Conservation (phyloP, 805 yeast species). For the Candida patagonica region DNA sequence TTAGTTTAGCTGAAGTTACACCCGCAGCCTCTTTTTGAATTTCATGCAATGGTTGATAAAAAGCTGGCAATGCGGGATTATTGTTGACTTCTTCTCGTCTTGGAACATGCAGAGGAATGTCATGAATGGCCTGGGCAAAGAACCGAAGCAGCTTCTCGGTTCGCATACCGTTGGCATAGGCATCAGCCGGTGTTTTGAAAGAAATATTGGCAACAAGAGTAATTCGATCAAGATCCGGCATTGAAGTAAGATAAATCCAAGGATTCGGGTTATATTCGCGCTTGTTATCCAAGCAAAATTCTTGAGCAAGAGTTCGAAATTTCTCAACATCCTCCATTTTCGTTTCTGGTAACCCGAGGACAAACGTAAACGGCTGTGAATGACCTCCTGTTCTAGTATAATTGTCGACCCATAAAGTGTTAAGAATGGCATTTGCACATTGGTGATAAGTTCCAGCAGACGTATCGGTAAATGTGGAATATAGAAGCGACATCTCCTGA, state of each 20-base stretch:
- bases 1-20: background rate
- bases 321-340: slow-evolving; percentile 26
- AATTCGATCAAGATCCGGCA: slow-evolving; percentile 28
- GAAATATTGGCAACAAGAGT: slow-evolving; percentile 22
- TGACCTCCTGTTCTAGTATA: slow-evolving; percentile 28
- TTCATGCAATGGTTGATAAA: slow-evolving; percentile 3
- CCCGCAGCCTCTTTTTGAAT: too few relatives aligned
- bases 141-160: slow-evolving; percentile 24
- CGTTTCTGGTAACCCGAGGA: slow-evolving; percentile 31
- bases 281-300: slow-evolving; percentile 26
- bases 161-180: slow-evolving; percentile 22
- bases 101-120: slow-evolving; percentile 29
- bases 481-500: slow-evolving; percentile 27
- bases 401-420: slow-evolving; percentile 30
- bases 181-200: slow-evolving; percentile 28
- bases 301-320: slow-evolving; percentile 21
- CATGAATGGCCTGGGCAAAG: slow-evolving; percentile 25
- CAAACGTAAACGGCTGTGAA: slow-evolving; percentile 18
- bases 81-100: slow-evolving; percentile 26
- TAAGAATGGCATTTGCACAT: slow-evolving; percentile 30
- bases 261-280: slow-evolving; percentile 29
- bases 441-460: slow-evolving; percentile 26
- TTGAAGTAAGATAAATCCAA: slow-evolving; percentile 25
- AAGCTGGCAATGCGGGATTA: slow-evolving; percentile 28
- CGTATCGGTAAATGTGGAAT: slow-evolving; percentile 26